Percentiles rank a stretch among this genome's conserved stretches.
phyloP scores from a whole-genome alignment of 495 filamentous ascomycete species.

The Penicillium bialowiezense region DNA sequence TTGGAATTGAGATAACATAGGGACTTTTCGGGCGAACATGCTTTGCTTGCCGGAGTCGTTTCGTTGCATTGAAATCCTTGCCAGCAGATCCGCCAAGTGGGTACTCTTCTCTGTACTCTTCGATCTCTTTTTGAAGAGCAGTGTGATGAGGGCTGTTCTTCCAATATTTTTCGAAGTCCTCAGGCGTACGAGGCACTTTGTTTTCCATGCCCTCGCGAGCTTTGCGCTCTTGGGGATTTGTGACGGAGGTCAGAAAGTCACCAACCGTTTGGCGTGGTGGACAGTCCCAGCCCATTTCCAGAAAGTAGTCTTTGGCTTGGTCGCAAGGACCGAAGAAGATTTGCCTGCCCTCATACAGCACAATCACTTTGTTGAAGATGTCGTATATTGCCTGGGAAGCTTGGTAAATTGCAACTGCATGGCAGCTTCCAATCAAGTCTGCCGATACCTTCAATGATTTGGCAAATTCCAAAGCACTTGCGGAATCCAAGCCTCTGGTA shows the following conservation, averaged over 20 bases:
- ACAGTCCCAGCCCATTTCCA: constrained; percentile 57
- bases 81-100: constrained; percentile 33
- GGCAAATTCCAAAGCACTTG: constrained; percentile 69
- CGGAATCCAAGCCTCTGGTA: constrained; percentile 80
- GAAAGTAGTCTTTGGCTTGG: constrained; percentile 60
- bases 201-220: constrained; percentile 59
- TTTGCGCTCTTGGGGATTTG: constrained; percentile 61
- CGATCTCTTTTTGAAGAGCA: constrained; percentile 47
- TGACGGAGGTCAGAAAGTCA: constrained; percentile 74
- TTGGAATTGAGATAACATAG: constrained; percentile 44
- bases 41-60: constrained; percentile 38
- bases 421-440: constrained; percentile 68
- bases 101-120: constrained; percentile 40
- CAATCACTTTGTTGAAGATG: constrained; percentile 58
- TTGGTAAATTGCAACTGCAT: constrained; percentile 82
- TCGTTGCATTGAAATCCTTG: constrained; percentile 31
- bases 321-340: constrained; percentile 65
- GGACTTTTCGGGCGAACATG: constrained; percentile 42
- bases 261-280: constrained; percentile 60
- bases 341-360: constrained; percentile 62
- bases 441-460: constrained; percentile 72
- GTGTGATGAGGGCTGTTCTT: constrained; percentile 52
- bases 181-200: constrained; percentile 64
- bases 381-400: constrained; percentile 81
- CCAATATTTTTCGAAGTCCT: constrained; percentile 66